Evolutionary conservation across 2,329 filamentous ascomycete species (phyloP).

Genomic region (Dichotomopilus funicola): DNA sequence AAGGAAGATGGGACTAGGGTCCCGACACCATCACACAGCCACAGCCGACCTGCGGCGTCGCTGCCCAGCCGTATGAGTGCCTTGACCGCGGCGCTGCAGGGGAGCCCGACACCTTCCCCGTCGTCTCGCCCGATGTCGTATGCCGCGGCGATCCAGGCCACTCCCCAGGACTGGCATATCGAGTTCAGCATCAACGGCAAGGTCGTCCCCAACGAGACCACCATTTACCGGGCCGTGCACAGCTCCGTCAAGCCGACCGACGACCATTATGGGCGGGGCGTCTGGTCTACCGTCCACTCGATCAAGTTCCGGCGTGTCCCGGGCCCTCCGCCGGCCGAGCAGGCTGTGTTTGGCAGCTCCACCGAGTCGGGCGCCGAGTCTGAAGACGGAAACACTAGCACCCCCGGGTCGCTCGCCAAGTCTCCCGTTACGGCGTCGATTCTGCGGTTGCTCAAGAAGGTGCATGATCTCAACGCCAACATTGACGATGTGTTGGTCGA

Average conservation of each 20-base stretch:
- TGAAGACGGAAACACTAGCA: slow-evolving; percentile 54
- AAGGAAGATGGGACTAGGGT: slow-evolving; percentile 88
- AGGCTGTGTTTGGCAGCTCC: slow-evolving; percentile 52
- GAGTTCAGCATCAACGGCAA: slow-evolving; percentile 86
- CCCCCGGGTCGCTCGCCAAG: slow-evolving; percentile 75
- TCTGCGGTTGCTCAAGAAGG: slow-evolving; percentile 75
- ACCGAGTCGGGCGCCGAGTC: slow-evolving; percentile 45
- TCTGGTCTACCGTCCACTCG: slow-evolving; percentile 86
- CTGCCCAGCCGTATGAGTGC: slow-evolving; percentile 36
- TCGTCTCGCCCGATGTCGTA: slow-evolving; percentile 70
- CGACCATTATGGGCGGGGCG: slow-evolving; percentile 64
- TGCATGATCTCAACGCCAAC: slow-evolving; percentile 89
- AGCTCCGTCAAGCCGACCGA: slow-evolving; percentile 46
- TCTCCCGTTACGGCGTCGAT: slow-evolving; percentile 83
- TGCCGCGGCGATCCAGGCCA: slow-evolving; percentile 71
- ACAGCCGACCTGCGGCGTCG: slow-evolving; percentile 35
- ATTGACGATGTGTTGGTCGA: slow-evolving; percentile 84
- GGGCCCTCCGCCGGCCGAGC: slow-evolving; percentile 72
- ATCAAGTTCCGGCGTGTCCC: slow-evolving; percentile 85
- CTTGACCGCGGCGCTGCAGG: slow-evolving; percentile 36
- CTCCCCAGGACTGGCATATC: slow-evolving; percentile 93
- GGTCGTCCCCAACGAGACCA: slow-evolving; percentile 82
- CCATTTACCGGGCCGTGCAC: slow-evolving; percentile 91
- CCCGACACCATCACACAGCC: slow-evolving; percentile 61
- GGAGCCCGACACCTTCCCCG: slow-evolving; percentile 43